phyloP scores from a whole-genome alignment of 2,329 filamentous ascomycete species.

The Penicillium nordicum region DNA sequence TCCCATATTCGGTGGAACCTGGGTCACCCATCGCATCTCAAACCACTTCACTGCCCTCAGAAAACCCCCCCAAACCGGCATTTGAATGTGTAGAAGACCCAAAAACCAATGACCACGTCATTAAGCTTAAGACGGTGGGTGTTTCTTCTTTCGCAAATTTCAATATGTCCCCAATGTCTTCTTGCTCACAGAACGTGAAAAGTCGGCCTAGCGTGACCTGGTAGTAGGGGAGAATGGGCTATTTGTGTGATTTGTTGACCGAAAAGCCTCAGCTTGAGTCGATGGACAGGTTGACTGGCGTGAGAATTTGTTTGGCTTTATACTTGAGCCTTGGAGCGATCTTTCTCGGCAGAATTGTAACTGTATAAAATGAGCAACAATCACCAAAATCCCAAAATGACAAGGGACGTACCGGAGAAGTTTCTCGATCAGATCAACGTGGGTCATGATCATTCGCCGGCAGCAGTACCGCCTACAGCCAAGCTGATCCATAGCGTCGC shows the following conservation, averaged over 20 bases:
- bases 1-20: neutral
- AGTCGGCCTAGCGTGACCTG: neutral
- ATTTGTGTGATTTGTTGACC: neutral
- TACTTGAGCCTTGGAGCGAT: constrained; percentile 27
- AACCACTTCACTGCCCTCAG: neutral
- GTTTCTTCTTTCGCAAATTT: neutral
- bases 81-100: neutral
- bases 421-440: constrained; percentile 98
- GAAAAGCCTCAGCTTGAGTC: neutral
- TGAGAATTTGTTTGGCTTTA: constrained; percentile 15
- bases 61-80: neutral
- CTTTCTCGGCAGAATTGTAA: constrained; percentile 33
- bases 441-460: constrained; percentile 98
- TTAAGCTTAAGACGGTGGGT: neutral
- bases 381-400: neutral
- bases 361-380: constrained; percentile 13
- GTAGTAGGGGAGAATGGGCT: neutral
- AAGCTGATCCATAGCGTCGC: constrained; percentile 93
- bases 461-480: constrained; percentile 96
- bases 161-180: neutral
- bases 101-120: neutral
- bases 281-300: constrained; percentile 3
- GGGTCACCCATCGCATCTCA: neutral
- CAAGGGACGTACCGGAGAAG: constrained; percentile 72
- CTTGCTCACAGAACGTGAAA: neutral